phyloP scores from a whole-genome alignment of 352 stramenopile species.

The Poterioochromonas sp. region DNA sequence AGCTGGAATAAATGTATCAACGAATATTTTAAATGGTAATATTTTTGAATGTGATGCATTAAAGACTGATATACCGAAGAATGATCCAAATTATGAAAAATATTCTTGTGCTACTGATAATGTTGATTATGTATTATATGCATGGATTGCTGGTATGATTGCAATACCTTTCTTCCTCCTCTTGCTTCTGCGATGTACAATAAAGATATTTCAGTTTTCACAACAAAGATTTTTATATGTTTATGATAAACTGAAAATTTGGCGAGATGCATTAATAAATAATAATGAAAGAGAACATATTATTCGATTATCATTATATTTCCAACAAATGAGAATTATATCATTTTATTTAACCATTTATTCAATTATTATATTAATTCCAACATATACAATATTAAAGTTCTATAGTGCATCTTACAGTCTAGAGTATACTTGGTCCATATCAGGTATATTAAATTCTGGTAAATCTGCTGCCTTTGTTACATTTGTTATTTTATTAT shows the following conservation, averaged over 20 bases:
- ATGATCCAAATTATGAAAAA: background rate
- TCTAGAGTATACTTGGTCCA: background rate
- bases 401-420: background rate
- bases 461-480: background rate
- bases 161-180: too few species aligned
- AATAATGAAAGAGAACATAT: too few species aligned
- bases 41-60: background rate
- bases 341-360: too few species aligned
- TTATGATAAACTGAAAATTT: too few species aligned
- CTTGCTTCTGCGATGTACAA: too few species aligned
- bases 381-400: background rate
- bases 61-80: background rate
- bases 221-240: too few species aligned
- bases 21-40: slow-evolving; percentile 5
- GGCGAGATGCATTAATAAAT: too few species aligned
- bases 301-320: too few species aligned
- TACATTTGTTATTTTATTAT: background rate
- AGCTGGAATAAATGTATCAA: background rate
- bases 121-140: background rate
- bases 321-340: too few species aligned
- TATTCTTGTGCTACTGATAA: background rate
- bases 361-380: background rate
- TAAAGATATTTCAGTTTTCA: too few species aligned
- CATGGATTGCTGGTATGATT: too few species aligned
- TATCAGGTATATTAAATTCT: background rate